Base-by-base conservation (phyloP, 768 basidiomycete genomes). In the Lactarius hengduanensis region DNA sequence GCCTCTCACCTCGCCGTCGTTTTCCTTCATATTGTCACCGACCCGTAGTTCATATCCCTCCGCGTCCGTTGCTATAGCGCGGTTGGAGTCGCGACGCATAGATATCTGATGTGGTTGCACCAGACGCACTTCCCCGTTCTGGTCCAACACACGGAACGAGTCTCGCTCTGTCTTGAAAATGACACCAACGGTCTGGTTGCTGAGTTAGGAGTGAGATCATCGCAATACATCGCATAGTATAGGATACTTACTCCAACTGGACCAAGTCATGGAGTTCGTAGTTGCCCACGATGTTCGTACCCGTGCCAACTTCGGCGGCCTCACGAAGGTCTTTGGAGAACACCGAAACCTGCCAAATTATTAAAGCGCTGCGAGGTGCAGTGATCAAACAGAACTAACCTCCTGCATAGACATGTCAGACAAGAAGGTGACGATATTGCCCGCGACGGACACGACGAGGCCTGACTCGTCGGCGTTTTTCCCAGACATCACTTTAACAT, bases 321-420 rank as follows among this genome's bases (percentile, higher is more conserved):
- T 96, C 95, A 71, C 97, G 89, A 30, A 99, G 80, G 78, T 99
- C 97, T 79, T 96, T 96, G 0, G 94, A 91, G 78, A 99, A 99
- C 2, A 97, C 96, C 32, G 94, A 94, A 59, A 98, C 90, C 94
- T 96, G 71, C 5, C 53, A 60, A 43, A 56, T 28, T 32, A 61
- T 30, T 36, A 62, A 30, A 67, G 38, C 22, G 58, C 43, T 11
- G 16, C 6, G 32, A 22, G n/a, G 30, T 32, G 56, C 18, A 41
- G 28, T 3, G 34, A 18, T n/a, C 61, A 1, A 34, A 45, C 22
- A 15, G 66, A 7, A 50, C 7, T 11, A 66, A 93, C 95, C 86
- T 98, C 96, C 72, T 94, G 91, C 86, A 95, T 88, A 2, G 91
- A 90, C 87, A 98, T 92, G 75, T 98, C 97, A n/a, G 94, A 96